Conservation (phyloP, 345 rosid genomes). For the Populus nigra region DNA sequence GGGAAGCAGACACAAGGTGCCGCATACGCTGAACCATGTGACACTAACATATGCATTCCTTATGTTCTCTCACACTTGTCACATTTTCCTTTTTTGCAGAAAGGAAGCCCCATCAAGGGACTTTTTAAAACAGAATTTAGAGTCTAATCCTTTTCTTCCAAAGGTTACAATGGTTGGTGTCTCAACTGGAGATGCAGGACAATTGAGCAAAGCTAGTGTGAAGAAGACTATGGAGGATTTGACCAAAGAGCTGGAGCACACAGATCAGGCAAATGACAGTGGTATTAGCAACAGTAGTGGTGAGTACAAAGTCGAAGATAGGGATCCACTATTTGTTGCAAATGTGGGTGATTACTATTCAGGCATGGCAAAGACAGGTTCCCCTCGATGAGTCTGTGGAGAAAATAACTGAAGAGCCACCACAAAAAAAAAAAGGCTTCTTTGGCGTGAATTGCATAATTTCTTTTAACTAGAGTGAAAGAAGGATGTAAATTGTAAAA, state of each 20-base stretch:
- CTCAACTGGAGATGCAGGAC: slow-evolving; percentile 75
- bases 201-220: slow-evolving; percentile 68
- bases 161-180: slow-evolving; percentile 97
- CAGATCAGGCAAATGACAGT: slow-evolving; percentile 49
- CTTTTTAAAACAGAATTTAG: slow-evolving; percentile 33
- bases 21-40: not conserved
- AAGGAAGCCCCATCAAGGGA: slow-evolving; percentile 29
- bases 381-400: slow-evolving; percentile 57
- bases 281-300: slow-evolving; percentile 20
- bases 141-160: slow-evolving; percentile 78
- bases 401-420: slow-evolving; percentile 32
- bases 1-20: slow-evolving; percentile 42
- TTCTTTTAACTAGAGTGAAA: not conserved
- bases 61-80: slow-evolving; percentile 3
- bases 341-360: slow-evolving; percentile 82
- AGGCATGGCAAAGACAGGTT: slow-evolving; percentile 57
- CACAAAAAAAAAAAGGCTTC: not conserved
- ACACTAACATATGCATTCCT: slow-evolving; percentile 1
- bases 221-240: slow-evolving; percentile 85
- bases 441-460: not conserved
- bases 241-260: slow-evolving; percentile 65
- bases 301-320: slow-evolving; percentile 45
- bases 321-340: slow-evolving; percentile 93
- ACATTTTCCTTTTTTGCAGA: slow-evolving; percentile 26
- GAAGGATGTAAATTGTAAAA: not conserved